Conservation (phyloP, 257 asterid genomes). For the Capsicum baccatum region DNA sequence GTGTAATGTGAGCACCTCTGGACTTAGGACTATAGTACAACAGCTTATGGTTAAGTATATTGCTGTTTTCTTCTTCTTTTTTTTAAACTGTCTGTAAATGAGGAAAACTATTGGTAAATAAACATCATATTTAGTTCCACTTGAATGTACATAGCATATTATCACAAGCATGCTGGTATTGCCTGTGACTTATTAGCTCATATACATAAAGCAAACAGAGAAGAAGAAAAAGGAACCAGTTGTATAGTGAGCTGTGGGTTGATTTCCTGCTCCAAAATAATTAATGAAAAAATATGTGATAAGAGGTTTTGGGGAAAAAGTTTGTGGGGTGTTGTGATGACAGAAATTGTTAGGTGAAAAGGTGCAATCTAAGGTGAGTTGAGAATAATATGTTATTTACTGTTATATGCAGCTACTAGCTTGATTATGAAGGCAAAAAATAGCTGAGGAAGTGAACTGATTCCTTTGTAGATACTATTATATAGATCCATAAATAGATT, state of each 20-base stretch:
- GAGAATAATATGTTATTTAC: slow-evolving; percentile 36
- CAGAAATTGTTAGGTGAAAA: slow-evolving; percentile 29
- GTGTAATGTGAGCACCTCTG: too few relatives aligned
- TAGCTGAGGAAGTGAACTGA: slow-evolving; percentile 12
- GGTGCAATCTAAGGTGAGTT: slow-evolving; percentile 45
- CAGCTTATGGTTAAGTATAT: too few relatives aligned
- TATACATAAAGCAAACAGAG: neutral
- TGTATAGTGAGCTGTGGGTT: slow-evolving; percentile 1
- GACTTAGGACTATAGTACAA: too few relatives aligned
- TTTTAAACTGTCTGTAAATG: too few relatives aligned
- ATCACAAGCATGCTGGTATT: neutral
- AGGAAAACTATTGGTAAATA: too few relatives aligned
- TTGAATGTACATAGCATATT: neutral
- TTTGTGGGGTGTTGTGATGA: neutral
- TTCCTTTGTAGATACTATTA: neutral
- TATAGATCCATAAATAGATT: neutral
- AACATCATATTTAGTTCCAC: neutral
- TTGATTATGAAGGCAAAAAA: slow-evolving; percentile 53
- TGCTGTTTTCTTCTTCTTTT: too few relatives aligned
- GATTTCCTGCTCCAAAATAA: neutral
- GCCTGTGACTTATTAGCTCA: neutral
- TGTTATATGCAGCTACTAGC: slow-evolving; percentile 39
- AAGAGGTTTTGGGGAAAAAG: slow-evolving; percentile 9
- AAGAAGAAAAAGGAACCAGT: slow-evolving; percentile 2
- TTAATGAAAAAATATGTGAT: neutral